Evolutionary conservation across 2,329 filamentous ascomycete genomes (phyloP).

Genomic region (Cucurbitaria berberidis): DNA sequence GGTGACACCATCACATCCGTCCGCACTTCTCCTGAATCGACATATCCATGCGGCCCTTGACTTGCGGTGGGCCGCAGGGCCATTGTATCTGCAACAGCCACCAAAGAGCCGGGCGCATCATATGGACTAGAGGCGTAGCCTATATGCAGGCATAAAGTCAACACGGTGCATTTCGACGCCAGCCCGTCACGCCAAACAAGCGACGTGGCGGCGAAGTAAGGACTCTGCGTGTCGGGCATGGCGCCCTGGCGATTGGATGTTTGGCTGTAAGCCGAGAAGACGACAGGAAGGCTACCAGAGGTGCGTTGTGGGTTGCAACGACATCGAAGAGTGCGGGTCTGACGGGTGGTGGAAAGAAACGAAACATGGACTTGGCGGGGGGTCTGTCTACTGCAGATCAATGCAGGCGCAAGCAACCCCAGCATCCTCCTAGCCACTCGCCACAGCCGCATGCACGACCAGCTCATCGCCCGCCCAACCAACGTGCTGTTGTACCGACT

Average conservation of each 20-base stretch:
- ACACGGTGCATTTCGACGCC: neutral
- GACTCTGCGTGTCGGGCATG: neutral
- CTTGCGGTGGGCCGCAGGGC: conserved; percentile 11
- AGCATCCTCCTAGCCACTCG: conserved; percentile 21
- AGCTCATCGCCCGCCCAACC: conserved; percentile 27
- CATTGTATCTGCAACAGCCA: conserved; percentile 7
- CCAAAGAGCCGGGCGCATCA: conserved; percentile 13
- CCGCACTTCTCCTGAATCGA: conserved; percentile 12
- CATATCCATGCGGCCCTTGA: conserved; percentile 21
- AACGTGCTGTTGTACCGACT: conserved; percentile 23
- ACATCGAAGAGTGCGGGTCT: conserved; percentile 23
- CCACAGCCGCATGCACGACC: conserved; percentile 27
- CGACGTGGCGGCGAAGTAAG: neutral
- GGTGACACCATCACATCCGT: conserved; percentile 31
- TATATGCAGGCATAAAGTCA: conserved; percentile 26
- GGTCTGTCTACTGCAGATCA: conserved; percentile 31
- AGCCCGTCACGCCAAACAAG: neutral
- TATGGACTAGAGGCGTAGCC: conserved; percentile 12
- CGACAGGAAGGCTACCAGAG: neutral
- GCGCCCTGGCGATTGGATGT: conserved; percentile 1
- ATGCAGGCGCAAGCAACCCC: too few relatives aligned
- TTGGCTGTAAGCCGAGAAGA: conserved; percentile 1
- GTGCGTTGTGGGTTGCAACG: conserved; percentile 8
- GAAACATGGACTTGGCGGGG: conserved; percentile 21
- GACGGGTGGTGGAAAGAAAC: conserved; percentile 22